A percentile compares a stretch with the other conserved stretches of the same genome.
phyloP scores from a whole-genome alignment of 1,139 yeast species.

The Geotrichum citri-aurantii region DNA sequence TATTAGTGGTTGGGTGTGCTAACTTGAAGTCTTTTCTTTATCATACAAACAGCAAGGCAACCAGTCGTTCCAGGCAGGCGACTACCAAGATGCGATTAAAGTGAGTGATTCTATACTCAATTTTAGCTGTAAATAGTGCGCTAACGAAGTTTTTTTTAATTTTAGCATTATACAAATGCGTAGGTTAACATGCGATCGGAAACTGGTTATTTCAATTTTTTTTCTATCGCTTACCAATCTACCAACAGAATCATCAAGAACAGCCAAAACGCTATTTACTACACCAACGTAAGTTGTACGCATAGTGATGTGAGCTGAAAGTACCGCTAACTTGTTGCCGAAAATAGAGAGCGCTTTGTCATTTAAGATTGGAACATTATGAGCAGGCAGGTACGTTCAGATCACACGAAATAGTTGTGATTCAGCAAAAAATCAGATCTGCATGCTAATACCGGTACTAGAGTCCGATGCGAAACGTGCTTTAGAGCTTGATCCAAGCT shows the following conservation, averaged over 20 bases:
- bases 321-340: neutral
- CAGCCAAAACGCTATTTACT: constrained; percentile 29
- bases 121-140: neutral
- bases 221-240: neutral
- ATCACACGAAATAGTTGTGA: neutral
- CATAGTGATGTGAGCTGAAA: neutral
- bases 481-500: constrained; percentile 29
- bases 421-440: constrained; percentile 16
- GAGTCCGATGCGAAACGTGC: constrained; percentile 35
- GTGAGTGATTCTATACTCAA: constrained; percentile 19
- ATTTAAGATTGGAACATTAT: constrained; percentile 24
- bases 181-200: constrained; percentile 23
- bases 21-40: neutral
- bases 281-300: constrained; percentile 27
- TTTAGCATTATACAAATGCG: constrained; percentile 29
- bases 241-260: constrained; percentile 26
- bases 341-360: constrained; percentile 32
- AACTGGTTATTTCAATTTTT: neutral
- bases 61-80: constrained; percentile 36
- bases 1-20: neutral
- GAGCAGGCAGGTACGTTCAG: constrained; percentile 25
- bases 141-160: constrained; percentile 1
- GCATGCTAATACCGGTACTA: neutral
- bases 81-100: constrained; percentile 34
- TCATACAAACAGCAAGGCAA: constrained; percentile 31